These are phyloP conservation scores for Cyclocybe aegerita DNA, from an alignment of 768 basidiomycete species.

Conservation along the genomic window DNA sequence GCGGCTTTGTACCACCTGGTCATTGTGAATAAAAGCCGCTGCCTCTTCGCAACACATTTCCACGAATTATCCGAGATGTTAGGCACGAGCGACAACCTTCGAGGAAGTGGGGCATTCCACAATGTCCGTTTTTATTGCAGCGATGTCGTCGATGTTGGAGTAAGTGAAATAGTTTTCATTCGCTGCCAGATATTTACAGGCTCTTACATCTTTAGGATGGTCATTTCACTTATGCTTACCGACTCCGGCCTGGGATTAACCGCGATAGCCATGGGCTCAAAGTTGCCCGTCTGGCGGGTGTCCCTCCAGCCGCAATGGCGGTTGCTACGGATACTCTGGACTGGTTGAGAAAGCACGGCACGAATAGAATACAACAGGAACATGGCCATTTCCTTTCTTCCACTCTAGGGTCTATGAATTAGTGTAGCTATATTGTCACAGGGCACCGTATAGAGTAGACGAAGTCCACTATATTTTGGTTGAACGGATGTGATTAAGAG, in stretches of 20 bases:
- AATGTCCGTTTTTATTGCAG: constrained; percentile 88
- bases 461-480: constrained; percentile 29
- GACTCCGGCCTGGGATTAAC: constrained; percentile 80
- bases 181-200: background rate
- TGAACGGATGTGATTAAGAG: constrained; percentile 85
- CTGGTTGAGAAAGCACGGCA: constrained; percentile 27
- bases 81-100: constrained; percentile 48
- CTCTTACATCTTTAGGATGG: constrained; percentile 48
- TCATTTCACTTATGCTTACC: constrained; percentile 83
- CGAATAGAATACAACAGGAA: background rate
- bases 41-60: constrained; percentile 99
- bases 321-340: constrained; percentile 59
- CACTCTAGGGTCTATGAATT: constrained; percentile 11
- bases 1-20: constrained; percentile 84
- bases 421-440: background rate
- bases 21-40: constrained; percentile 67
- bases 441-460: constrained; percentile 2
- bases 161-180: constrained; percentile 30
- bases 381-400: constrained; percentile 8
- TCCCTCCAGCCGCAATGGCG: constrained; percentile 62
- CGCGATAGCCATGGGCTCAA: constrained; percentile 89
- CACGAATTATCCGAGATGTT: constrained; percentile 91
- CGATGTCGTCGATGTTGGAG: constrained; percentile 76
- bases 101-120: constrained; percentile 47
- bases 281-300: constrained; percentile 84